phyloP scores from a whole-genome alignment of 192 early-diverging fungal genomes.

The Linnemannia schmuckeri region DNA sequence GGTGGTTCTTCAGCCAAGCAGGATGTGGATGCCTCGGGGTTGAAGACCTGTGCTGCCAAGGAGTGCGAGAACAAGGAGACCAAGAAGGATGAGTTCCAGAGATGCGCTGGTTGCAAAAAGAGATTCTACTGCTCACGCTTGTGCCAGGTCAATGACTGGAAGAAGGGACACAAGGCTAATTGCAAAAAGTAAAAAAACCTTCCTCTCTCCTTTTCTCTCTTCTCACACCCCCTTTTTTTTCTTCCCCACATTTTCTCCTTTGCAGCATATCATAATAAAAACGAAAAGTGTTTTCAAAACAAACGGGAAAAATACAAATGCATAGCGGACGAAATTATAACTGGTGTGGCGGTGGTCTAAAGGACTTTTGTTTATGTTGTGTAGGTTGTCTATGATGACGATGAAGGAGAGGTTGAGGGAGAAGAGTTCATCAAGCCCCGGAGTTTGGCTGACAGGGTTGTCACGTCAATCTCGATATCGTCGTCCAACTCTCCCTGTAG shows the following conservation, averaged over 20 bases:
- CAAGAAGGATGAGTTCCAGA: conserved; percentile 58
- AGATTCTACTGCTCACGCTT: conserved; percentile 64
- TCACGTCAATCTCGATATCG: conserved; percentile 50
- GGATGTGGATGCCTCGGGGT: conserved; percentile 24
- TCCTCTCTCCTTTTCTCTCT: too few relatives aligned
- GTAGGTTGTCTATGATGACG: background rate
- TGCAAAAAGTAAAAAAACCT: conserved; percentile 40
- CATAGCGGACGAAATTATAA: background rate
- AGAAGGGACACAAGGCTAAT: conserved; percentile 58
- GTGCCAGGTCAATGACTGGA: conserved; percentile 68
- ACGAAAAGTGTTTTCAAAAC: background rate
- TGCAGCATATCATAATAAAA: background rate
- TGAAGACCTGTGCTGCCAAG: conserved; percentile 55
- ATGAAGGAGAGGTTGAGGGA: background rate
- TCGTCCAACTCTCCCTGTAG: conserved; percentile 33
- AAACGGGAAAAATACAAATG: background rate
- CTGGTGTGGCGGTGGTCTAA: background rate
- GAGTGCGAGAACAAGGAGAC: conserved; percentile 60
- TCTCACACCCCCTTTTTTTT: background rate
- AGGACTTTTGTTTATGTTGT: background rate
- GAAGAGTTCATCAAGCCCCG: conserved; percentile 25
- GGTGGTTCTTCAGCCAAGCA: conserved; percentile 43
- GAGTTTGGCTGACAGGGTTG: conserved; percentile 48
- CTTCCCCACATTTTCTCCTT: background rate
- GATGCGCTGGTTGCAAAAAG: conserved; percentile 64